Conservation (phyloP, 257 asterid species). For the Solanum chaucha region DNA sequence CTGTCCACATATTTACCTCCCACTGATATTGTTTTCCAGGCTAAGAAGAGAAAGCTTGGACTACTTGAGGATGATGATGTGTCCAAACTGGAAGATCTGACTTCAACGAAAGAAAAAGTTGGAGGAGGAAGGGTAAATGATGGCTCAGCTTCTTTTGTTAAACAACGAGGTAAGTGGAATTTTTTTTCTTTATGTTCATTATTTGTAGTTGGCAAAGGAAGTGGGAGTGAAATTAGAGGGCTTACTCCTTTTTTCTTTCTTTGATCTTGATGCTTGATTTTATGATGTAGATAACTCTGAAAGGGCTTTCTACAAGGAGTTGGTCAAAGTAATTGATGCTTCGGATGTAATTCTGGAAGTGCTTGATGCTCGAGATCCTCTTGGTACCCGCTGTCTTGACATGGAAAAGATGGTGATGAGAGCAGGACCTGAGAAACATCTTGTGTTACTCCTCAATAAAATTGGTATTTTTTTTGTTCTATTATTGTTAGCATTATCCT, state of each 20-base stretch:
- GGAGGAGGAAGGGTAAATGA: slow-evolving; percentile 27
- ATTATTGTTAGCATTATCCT: background rate
- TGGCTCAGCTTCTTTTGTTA: slow-evolving; percentile 14
- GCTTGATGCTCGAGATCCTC: slow-evolving; percentile 95
- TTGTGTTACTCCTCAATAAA: slow-evolving; percentile 85
- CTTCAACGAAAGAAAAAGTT: slow-evolving; percentile 15
- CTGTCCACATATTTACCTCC: background rate
- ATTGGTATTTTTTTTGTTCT: slow-evolving; percentile 37
- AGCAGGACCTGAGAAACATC: slow-evolving; percentile 69
- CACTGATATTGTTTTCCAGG: slow-evolving; percentile 17
- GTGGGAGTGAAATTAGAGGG: background rate
- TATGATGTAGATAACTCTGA: slow-evolving; percentile 50
- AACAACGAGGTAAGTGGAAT: slow-evolving; percentile 41
- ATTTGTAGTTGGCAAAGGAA: background rate
- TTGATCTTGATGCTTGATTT: background rate
- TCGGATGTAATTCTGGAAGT: slow-evolving; percentile 96
- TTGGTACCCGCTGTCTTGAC: slow-evolving; percentile 83
- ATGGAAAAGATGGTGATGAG: slow-evolving; percentile 86
- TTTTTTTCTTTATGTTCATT: background rate
- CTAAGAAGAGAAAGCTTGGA: slow-evolving; percentile 77
- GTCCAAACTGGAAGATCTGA: slow-evolving; percentile 2
- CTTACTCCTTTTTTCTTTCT: background rate
- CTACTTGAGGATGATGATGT: slow-evolving; percentile 50
- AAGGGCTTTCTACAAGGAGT: slow-evolving; percentile 83
- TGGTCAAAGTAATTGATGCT: slow-evolving; percentile 83